These are phyloP conservation scores for Linnemannia schmuckeri DNA, from an alignment of 192 early-diverging fungal species.

Conservation along the genomic window DNA sequence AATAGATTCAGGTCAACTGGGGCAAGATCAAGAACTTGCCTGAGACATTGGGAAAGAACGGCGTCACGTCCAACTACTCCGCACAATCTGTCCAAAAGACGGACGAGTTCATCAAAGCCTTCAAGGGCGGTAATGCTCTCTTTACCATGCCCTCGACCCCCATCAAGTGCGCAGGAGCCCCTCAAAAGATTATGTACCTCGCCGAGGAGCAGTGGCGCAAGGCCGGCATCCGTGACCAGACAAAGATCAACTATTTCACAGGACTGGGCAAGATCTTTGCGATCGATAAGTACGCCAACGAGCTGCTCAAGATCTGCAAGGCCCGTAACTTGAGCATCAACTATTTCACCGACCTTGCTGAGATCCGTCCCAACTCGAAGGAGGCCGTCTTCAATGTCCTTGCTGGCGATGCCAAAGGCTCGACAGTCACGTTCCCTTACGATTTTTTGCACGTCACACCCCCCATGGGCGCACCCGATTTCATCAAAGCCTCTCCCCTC, in stretches of 20 bases:
- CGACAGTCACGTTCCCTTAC: conserved; percentile 72
- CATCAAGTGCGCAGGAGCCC: conserved; percentile 91
- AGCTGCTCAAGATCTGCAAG: conserved; percentile 75
- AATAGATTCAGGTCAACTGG: conserved; percentile 85
- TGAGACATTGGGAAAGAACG: conserved; percentile 81
- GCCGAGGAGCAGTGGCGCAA: conserved; percentile 87
- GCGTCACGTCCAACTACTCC: conserved; percentile 89
- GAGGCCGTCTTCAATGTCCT: conserved; percentile 80
- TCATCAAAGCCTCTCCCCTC: conserved; percentile 77
- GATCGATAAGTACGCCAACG: conserved; percentile 85
- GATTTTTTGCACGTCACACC: conserved; percentile 91
- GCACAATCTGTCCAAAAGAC: conserved; percentile 80
- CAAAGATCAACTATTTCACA: conserved; percentile 81
- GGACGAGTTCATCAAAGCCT: conserved; percentile 75
- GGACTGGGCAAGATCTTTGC: conserved; percentile 91
- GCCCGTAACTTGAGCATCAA: conserved; percentile 79
- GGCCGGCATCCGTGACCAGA: conserved; percentile 74
- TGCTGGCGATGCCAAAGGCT: conserved; percentile 69
- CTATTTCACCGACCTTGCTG: conserved; percentile 77
- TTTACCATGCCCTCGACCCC: conserved; percentile 92
- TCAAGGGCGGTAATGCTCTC: conserved; percentile 83
- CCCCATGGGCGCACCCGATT: conserved; percentile 84
- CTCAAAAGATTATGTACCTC: conserved; percentile 90
- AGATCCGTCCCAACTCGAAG: conserved; percentile 71
- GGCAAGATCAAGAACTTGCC: conserved; percentile 82